Base-by-base conservation (phyloP, 441 rosid genomes). In the Sinapis alba region DNA sequence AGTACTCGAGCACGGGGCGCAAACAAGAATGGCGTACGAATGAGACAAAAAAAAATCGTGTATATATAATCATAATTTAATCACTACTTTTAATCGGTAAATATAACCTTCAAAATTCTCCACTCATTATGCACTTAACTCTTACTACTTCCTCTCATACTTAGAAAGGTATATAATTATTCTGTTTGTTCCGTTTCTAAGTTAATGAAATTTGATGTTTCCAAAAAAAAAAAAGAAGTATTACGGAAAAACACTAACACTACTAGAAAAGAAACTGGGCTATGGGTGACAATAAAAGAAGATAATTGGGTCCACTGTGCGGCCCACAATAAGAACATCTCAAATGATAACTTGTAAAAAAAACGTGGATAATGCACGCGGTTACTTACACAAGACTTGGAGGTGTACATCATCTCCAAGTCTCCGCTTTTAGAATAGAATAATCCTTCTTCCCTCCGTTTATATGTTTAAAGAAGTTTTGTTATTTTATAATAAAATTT, bases 1-100 rank as follows among this genome's bases (percentile, higher is more conserved):
- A 26, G 71, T 41, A 69, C 65, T 76, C 57, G 27, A 62, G 65
- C 65, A 76, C 69, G 65, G 70, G 74, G 70, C 64, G 69, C 74
- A 69, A 75, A 75, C 59, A 69, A 75, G 58, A 51, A 75, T 75
- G 74, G 50, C 38, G 20, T 53, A 62, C 36, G 75, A 69, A 69
- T 62, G 38, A 69, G 70, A 76, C 70, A 27, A 69, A 27, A 19
- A 3, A 0, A 3, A 21, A 11, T 21, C 28, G 23, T 41, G 15
- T 56, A 38, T 45, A 60, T 28, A 18, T 62, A 62, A 62, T 75
- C 74, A 62, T 62, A 69, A 12, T 61, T 68, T 75, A 61, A 75
- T 68, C 67, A 75, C 62, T 47, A 23, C 54, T 67, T 74, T 45
- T 30, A 47, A 50, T 74, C 43, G 73, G 47, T 61, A 41, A 68